Conservation (phyloP, 768 basidiomycete genomes). For the Lactarius indigo region DNA sequence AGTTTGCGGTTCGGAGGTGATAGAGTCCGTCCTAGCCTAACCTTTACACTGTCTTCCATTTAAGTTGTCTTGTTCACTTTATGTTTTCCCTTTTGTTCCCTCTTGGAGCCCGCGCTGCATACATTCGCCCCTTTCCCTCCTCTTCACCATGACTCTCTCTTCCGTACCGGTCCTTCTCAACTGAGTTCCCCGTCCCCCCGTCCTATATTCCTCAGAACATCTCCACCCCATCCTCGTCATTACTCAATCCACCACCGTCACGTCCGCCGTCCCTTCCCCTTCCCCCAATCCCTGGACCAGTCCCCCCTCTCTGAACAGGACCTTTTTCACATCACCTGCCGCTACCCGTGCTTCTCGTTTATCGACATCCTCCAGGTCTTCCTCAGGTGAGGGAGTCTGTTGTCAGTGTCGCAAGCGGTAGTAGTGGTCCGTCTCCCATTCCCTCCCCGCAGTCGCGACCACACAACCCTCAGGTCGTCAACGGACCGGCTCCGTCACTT, state of each 20-base stretch:
- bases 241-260: conserved; percentile 52
- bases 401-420: conserved; percentile 28
- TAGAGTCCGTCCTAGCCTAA: neutral
- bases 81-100: neutral
- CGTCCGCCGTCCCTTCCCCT: conserved; percentile 56
- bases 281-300: conserved; percentile 63
- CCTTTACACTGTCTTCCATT: neutral
- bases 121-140: neutral
- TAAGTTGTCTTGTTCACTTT: neutral
- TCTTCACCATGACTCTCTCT: neutral
- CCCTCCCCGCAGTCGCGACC: conserved; percentile 24
- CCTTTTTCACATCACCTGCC: conserved; percentile 40
- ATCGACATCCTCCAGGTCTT: conserved; percentile 29
- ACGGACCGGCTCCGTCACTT: conserved; percentile 27
- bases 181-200: conserved; percentile 34
- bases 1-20: neutral
- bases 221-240: neutral
- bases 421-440: conserved; percentile 25
- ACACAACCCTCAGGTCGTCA: conserved; percentile 1
- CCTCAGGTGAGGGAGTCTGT: conserved; percentile 29
- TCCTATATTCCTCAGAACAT: conserved; percentile 33
- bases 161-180: conserved; percentile 32
- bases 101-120: conserved; percentile 1
- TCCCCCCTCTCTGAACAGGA: conserved; percentile 52
- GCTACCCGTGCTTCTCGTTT: conserved; percentile 34